Conservation (phyloP, 208 protist genomes). For the Acanthamoeba castellanii region DNA sequence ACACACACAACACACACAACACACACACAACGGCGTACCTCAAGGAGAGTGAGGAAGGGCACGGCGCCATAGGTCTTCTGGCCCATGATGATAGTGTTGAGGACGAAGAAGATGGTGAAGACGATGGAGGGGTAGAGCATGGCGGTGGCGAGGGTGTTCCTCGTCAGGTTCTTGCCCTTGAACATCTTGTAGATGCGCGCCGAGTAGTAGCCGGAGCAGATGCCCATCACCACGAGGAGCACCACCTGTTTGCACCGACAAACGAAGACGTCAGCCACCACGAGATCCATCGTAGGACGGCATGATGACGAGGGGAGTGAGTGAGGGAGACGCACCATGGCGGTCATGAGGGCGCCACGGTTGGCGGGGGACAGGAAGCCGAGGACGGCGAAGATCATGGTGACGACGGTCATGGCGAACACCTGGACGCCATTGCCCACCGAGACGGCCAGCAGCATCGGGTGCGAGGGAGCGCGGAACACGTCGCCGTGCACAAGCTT, state of each 20-base stretch:
- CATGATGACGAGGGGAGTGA: too few relatives aligned
- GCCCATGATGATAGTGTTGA: conserved; percentile 92
- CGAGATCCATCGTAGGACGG: too few relatives aligned
- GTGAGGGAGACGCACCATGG: conserved; percentile 85
- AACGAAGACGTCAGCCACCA: neutral
- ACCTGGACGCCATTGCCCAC: conserved; percentile 96
- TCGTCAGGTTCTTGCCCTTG: conserved; percentile 93
- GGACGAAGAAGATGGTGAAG: conserved; percentile 91
- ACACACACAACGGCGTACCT: conserved; percentile 62
- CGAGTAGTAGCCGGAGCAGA: conserved; percentile 95
- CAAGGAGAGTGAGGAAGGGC: conserved; percentile 83
- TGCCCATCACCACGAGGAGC: conserved; percentile 89
- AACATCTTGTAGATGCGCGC: conserved; percentile 94
- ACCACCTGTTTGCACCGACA: conserved; percentile 46
- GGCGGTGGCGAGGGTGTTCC: conserved; percentile 92
- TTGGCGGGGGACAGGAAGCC: conserved; percentile 97
- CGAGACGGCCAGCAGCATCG: conserved; percentile 92
- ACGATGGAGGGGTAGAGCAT: conserved; percentile 90
- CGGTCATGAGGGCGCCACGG: conserved; percentile 93
- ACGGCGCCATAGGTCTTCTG: conserved; percentile 87
- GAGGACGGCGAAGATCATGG: conserved; percentile 94
- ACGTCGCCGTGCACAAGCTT: conserved; percentile 98
- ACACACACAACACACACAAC: conserved; percentile 88
- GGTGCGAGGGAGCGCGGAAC: conserved; percentile 94
- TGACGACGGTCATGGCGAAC: conserved; percentile 91